A percentile compares a stretch with the other conserved stretches of the same genome.
Conservation (phyloP, 768 basidiomycete genomes). For the Hygrocybe punicea region DNA sequence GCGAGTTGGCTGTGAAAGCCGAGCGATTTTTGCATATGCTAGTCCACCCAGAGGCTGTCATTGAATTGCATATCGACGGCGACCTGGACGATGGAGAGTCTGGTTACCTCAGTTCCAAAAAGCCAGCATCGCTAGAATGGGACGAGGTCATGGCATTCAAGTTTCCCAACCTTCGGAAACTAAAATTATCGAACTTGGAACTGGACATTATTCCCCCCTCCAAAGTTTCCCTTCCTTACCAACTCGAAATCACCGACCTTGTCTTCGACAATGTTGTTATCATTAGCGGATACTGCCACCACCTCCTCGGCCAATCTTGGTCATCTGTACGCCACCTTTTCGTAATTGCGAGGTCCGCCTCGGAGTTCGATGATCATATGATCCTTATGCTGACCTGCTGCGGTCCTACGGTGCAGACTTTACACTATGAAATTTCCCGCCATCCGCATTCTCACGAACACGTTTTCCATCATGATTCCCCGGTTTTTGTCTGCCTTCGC, state of each 20-base stretch:
- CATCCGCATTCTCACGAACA: constrained; percentile 21
- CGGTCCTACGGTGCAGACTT: constrained; percentile 30
- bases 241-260: constrained; percentile 37
- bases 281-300: constrained; percentile 38
- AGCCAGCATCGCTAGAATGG: constrained; percentile 49
- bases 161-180: constrained; percentile 42
- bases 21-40: constrained; percentile 47
- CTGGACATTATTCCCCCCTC: constrained; percentile 40
- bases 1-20: constrained; percentile 45
- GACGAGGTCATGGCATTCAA: constrained; percentile 47
- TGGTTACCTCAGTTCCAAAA: constrained; percentile 20
- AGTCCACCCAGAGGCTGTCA: constrained; percentile 39
- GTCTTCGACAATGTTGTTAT: constrained; percentile 45
- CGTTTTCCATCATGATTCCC: constrained; percentile 32
- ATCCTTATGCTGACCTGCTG: constrained; percentile 40
- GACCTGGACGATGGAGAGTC: constrained; percentile 23
- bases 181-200: constrained; percentile 44
- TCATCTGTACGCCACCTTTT: constrained; percentile 34
- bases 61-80: constrained; percentile 48
- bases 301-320: constrained; percentile 38
- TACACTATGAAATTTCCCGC: constrained; percentile 43
- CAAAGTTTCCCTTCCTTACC: constrained; percentile 22
- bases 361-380: constrained; percentile 41
- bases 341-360: constrained; percentile 33
- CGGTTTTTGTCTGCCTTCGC: constrained; percentile 30